Conservation (phyloP, 2,329 filamentous ascomycete species). For the Cercospora zeae-maydis region DNA sequence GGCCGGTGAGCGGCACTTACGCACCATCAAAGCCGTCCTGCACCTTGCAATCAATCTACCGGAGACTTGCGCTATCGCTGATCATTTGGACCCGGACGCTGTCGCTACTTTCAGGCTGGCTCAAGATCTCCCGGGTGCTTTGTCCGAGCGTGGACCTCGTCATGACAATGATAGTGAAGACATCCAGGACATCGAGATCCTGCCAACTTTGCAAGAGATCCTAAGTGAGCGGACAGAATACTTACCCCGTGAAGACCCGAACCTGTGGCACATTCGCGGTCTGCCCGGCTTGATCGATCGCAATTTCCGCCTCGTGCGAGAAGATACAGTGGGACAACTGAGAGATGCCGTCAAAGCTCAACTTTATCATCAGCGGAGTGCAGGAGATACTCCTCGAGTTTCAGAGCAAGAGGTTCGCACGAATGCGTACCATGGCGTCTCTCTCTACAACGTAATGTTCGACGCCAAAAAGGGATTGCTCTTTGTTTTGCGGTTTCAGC, state of each 20-base stretch:
- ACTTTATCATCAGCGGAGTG: constrained; percentile 36
- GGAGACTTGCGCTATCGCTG: neutral
- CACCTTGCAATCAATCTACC: constrained; percentile 4
- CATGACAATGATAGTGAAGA: constrained; percentile 70
- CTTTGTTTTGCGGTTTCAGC: constrained; percentile 46
- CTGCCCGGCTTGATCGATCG: constrained; percentile 58
- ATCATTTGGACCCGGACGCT: neutral
- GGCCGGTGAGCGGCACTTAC: constrained; percentile 4
- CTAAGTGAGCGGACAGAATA: constrained; percentile 24
- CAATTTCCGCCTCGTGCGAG: constrained; percentile 66
- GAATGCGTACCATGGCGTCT: constrained; percentile 39
- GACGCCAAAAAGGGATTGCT: constrained; percentile 44
- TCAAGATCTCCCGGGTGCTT: constrained; percentile 32
- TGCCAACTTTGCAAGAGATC: constrained; percentile 62
- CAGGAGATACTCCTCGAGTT: neutral
- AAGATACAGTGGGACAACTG: constrained; percentile 67
- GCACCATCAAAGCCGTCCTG: constrained; percentile 6
- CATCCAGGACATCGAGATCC: constrained; percentile 59
- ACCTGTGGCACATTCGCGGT: constrained; percentile 42
- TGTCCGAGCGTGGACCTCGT: constrained; percentile 53
- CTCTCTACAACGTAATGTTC: constrained; percentile 37
- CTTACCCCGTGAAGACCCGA: constrained; percentile 34
- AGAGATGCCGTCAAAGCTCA: constrained; percentile 54
- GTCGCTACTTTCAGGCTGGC: constrained; percentile 16
- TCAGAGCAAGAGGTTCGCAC: constrained; percentile 30